These are phyloP conservation scores for Cucurbita ficifolia DNA, from an alignment of 306 rosid species.

Conservation along the genomic window DNA sequence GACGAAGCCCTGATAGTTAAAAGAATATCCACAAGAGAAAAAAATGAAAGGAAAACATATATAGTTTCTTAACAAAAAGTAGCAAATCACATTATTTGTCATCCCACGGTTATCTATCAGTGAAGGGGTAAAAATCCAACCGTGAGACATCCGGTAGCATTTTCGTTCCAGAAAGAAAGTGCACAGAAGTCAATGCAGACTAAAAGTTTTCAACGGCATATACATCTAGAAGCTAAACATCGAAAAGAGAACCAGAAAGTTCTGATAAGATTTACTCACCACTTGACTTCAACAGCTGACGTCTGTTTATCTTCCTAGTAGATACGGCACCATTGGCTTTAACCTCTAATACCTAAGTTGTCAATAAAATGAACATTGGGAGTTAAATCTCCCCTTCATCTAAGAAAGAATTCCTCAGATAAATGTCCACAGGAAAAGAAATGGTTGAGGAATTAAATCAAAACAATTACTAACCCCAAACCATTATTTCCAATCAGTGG, in stretches of 20 bases:
- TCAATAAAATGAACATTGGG: not conserved
- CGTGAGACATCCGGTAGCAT: not conserved
- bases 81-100: not conserved
- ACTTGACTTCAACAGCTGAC: constrained; percentile 76
- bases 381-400: not conserved
- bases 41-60: not conserved
- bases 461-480: not conserved
- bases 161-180: not conserved
- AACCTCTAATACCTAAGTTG: constrained; percentile 70
- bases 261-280: constrained; percentile 33
- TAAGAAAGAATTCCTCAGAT: not conserved
- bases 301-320: constrained; percentile 75
- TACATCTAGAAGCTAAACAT: not conserved
- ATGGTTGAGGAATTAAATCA: not conserved
- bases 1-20: constrained; percentile 71
- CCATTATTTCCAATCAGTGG: not conserved
- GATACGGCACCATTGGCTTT: constrained; percentile 50
- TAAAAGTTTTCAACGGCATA: not conserved
- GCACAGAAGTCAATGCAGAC: not conserved
- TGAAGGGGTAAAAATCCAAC: not conserved
- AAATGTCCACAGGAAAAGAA: not conserved
- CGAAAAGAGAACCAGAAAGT: constrained; percentile 4
- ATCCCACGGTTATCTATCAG: not conserved
- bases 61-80: not conserved
- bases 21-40: not conserved